phyloP scores from a whole-genome alignment of 208 protist species.

The Angomonas desouzai region DNA sequence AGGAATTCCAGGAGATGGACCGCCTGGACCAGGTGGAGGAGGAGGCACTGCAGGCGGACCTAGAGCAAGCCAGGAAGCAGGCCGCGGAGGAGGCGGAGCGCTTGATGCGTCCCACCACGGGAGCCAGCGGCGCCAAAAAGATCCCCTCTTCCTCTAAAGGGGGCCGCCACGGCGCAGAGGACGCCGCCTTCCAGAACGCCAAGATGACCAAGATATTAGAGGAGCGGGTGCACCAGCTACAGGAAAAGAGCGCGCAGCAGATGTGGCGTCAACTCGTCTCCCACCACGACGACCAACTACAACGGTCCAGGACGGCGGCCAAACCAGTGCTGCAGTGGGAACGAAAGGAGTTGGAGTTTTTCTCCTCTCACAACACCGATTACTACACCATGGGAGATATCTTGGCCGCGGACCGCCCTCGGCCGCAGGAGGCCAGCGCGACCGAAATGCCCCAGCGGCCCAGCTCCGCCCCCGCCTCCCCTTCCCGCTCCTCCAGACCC shows the following conservation, averaged over 20 bases:
- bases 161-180: neutral
- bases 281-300: slow-evolving; percentile 34
- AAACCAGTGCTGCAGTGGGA: slow-evolving; percentile 38
- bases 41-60: slow-evolving; percentile 15
- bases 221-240: slow-evolving; percentile 33
- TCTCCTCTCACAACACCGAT: slow-evolving; percentile 39
- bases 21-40: slow-evolving; percentile 39
- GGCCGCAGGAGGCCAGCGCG: neutral
- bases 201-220: slow-evolving; percentile 30
- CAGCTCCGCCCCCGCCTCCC: slow-evolving; percentile 11
- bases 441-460: slow-evolving; percentile 8
- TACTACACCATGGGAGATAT: slow-evolving; percentile 69
- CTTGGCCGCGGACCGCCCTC: slow-evolving; percentile 22
- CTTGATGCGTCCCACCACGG: slow-evolving; percentile 16
- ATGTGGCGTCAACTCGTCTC: slow-evolving; percentile 28
- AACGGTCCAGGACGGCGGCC: slow-evolving; percentile 21
- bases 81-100: slow-evolving; percentile 32
- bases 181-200: slow-evolving; percentile 19
- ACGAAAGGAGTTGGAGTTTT: slow-evolving; percentile 41
- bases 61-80: slow-evolving; percentile 26
- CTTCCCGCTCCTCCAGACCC: neutral
- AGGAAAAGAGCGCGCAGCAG: slow-evolving; percentile 32
- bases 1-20: slow-evolving; percentile 57
- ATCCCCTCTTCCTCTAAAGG: slow-evolving; percentile 5
- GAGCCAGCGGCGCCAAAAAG: neutral